Conservation (phyloP, 2,329 filamentous ascomycete species). For the Colletotrichum sp. region DNA sequence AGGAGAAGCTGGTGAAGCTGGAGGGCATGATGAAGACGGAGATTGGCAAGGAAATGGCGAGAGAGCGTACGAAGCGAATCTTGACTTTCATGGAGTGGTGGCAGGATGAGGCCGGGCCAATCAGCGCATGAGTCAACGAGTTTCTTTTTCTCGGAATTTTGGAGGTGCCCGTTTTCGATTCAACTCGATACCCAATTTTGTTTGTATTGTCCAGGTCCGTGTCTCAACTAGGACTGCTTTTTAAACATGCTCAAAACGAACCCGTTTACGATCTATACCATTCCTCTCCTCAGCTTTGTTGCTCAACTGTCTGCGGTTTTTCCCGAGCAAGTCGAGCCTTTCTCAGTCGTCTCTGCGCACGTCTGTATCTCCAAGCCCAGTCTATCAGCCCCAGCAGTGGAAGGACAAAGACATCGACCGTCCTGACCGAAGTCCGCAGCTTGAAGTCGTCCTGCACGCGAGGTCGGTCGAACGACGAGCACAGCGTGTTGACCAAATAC, state of each 20-base stretch:
- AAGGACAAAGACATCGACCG: constrained; percentile 6
- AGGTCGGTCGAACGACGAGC: constrained; percentile 2
- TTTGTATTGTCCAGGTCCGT: background rate
- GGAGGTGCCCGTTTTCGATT: constrained; percentile 2
- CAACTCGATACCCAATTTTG: constrained; percentile 17
- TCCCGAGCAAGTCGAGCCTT: background rate
- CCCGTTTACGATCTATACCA: background rate
- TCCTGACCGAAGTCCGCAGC: constrained; percentile 7
- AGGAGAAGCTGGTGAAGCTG: constrained; percentile 74
- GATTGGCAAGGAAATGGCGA: constrained; percentile 57
- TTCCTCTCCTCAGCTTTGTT: background rate
- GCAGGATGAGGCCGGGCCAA: constrained; percentile 48
- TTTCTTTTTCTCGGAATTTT: background rate
- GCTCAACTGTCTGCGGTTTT: background rate
- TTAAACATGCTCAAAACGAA: background rate
- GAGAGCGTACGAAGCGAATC: constrained; percentile 58
- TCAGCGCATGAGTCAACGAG: background rate
- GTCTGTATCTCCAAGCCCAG: constrained; percentile 17
- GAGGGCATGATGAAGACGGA: constrained; percentile 69
- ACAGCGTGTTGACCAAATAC: constrained; percentile 14
- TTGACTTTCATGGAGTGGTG: constrained; percentile 62
- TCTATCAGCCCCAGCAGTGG: constrained; percentile 7
- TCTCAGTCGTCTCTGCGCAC: background rate
- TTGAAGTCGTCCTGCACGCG: constrained; percentile 13
- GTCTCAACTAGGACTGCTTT: background rate